These are phyloP conservation scores for Chalciporus piperatoides DNA, from an alignment of 1,284 basidiomycete genomes.

Conservation along the genomic window DNA sequence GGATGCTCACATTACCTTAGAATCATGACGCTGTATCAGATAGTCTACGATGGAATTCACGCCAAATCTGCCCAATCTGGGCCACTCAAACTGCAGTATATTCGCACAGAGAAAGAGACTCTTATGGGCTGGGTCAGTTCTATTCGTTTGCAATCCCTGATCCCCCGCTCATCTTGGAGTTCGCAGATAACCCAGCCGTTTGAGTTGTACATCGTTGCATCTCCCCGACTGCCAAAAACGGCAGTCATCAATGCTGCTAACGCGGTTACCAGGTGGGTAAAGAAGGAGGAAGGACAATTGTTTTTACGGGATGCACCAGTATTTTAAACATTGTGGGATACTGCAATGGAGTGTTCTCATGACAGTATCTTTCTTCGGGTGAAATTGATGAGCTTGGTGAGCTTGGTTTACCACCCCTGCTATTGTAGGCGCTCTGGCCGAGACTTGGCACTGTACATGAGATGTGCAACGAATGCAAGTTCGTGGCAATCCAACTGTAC, in stretches of 20 bases:
- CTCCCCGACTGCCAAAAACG: slow-evolving; percentile 81
- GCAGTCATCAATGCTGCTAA: slow-evolving; percentile 87
- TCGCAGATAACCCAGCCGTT: slow-evolving; percentile 86
- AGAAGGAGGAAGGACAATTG: slow-evolving; percentile 76
- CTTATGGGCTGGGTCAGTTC: slow-evolving; percentile 83
- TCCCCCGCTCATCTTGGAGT: slow-evolving; percentile 1
- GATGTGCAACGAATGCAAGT: no score
- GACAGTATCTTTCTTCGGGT: no score
- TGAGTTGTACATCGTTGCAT: slow-evolving; percentile 85
- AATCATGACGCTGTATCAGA: slow-evolving; percentile 81
- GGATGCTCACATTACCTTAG: slow-evolving; percentile 37
- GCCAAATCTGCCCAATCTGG: slow-evolving; percentile 77
- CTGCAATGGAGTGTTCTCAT: background rate
- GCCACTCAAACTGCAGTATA: slow-evolving; percentile 78
- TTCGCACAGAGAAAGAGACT: slow-evolving; percentile 81
- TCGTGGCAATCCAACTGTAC: no score
- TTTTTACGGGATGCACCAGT: slow-evolving; percentile 88
- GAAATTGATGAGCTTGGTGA: no score
- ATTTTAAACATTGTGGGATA: slow-evolving; percentile 47
- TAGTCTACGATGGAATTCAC: slow-evolving; percentile 79
- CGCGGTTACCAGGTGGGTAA: slow-evolving; percentile 85
- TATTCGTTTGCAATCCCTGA: background rate
- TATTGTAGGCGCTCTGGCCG: no score
- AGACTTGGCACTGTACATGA: background rate
- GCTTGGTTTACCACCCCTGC: no score